A percentile compares a stretch with the other conserved stretches of the same genome.
phyloP scores from a whole-genome alignment of 352 stramenopile species.

The Phytophthora fragariae region DNA sequence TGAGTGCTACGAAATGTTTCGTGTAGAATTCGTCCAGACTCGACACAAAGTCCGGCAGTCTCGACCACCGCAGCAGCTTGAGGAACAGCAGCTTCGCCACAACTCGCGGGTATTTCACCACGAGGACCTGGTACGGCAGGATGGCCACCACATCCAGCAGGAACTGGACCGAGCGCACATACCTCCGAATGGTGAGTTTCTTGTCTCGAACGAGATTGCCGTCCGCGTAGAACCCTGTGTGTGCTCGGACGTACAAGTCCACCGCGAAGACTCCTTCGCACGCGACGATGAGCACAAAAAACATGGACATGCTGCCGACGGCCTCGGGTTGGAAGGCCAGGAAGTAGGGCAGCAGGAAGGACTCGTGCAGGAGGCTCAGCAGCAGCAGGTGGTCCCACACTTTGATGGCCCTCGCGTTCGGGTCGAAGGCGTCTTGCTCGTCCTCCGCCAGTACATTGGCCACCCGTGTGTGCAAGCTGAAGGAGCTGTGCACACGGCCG shows the following conservation, averaged over 20 bases:
- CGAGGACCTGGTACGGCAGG: not conserved
- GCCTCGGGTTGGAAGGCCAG: not conserved
- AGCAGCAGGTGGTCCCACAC: not conserved
- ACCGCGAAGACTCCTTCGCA: not conserved
- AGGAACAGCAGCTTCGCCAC: constrained; percentile 1
- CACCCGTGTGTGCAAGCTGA: not conserved
- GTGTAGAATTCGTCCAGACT: constrained; percentile 5
- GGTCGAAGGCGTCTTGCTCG: constrained; percentile 1
- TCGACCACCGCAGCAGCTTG: not conserved
- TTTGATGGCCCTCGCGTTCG: not conserved
- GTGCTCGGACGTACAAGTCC: not conserved
- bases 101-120: not conserved
- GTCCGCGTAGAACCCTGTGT: not conserved
- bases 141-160: not conserved
- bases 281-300: not conserved
- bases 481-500: constrained; percentile 2
- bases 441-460: not conserved
- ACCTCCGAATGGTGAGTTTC: not conserved
- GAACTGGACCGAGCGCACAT: constrained; percentile 2
- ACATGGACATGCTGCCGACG: not conserved
- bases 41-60: not conserved
- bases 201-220: constrained; percentile 3
- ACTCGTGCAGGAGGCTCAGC: not conserved
- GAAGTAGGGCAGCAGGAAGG: not conserved
- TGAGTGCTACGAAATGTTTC: constrained; percentile 1